These are phyloP conservation scores for Xylaria sp. DNA, from an alignment of 2,329 filamentous ascomycete species.

Conservation along the genomic window DNA sequence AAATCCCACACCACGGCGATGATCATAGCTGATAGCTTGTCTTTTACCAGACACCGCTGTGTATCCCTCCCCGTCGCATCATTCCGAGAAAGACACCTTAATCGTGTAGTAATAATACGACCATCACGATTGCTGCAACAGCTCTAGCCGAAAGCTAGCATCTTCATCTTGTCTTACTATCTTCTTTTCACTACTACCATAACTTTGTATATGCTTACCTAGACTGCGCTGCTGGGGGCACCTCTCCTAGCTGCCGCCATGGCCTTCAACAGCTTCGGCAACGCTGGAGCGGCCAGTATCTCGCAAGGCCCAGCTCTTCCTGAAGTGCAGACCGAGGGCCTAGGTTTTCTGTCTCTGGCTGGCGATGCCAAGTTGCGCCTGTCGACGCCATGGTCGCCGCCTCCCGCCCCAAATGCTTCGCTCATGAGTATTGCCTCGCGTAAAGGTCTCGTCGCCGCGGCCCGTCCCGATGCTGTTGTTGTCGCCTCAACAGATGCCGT, in stretches of 20 bases:
- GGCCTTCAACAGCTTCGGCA: slow-evolving; percentile 45
- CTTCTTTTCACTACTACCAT: neutral
- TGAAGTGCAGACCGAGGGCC: slow-evolving; percentile 83
- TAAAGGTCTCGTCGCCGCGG: slow-evolving; percentile 85
- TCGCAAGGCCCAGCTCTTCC: slow-evolving; percentile 73
- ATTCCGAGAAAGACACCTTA: slow-evolving; percentile 1
- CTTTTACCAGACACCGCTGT: neutral
- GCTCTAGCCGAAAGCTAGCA: slow-evolving; percentile 3
- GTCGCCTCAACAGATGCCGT: slow-evolving; percentile 81
- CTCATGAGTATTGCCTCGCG: slow-evolving; percentile 84
- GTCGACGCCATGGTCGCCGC: slow-evolving; percentile 78
- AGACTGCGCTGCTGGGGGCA: slow-evolving; percentile 28
- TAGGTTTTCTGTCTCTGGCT: slow-evolving; percentile 84
- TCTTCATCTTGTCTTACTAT: slow-evolving; percentile 11
- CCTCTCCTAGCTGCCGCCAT: slow-evolving; percentile 37
- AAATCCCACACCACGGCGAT: slow-evolving; percentile 1
- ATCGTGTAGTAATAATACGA: slow-evolving; percentile 10
- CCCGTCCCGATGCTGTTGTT: slow-evolving; percentile 81
- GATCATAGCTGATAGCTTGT: slow-evolving; percentile 2
- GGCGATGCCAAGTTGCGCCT: slow-evolving; percentile 86
- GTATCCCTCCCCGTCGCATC: slow-evolving; percentile 1
- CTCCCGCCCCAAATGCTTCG: slow-evolving; percentile 81
- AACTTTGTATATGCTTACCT: slow-evolving; percentile 37
- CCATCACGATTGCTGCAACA: slow-evolving; percentile 2
- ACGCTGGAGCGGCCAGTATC: slow-evolving; percentile 45